These are phyloP conservation scores for Coprinellus micaceus DNA, from an alignment of 768 basidiomycete species.

Conservation along the genomic window DNA sequence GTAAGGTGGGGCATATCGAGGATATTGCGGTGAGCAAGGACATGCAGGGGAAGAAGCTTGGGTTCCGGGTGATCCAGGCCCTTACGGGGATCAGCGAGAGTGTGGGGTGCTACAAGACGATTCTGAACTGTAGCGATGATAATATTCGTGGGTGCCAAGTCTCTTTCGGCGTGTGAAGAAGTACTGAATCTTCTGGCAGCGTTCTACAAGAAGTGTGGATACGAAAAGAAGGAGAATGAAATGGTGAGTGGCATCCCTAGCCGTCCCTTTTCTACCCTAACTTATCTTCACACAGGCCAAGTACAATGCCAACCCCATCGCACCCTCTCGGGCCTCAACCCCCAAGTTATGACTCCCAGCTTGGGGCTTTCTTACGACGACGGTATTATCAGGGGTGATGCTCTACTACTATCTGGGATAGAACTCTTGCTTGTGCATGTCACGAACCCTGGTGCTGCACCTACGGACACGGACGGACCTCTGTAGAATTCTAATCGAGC, in stretches of 20 bases:
- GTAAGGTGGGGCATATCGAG: constrained; percentile 92
- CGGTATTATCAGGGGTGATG: background rate
- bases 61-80: constrained; percentile 81
- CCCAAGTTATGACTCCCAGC: constrained; percentile 1
- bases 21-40: constrained; percentile 91
- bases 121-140: constrained; percentile 86
- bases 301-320: constrained; percentile 7
- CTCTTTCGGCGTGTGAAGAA: constrained; percentile 9
- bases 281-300: constrained; percentile 1
- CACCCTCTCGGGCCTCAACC: background rate
- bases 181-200: constrained; percentile 42
- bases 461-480: no score
- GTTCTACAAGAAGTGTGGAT: constrained; percentile 98
- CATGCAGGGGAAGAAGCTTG: constrained; percentile 91
- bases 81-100: constrained; percentile 80
- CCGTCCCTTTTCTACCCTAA: no score
- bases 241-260: constrained; percentile 56
- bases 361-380: background rate
- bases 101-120: constrained; percentile 91
- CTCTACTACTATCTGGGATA: background rate
- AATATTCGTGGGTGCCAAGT: constrained; percentile 76
- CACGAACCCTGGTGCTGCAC: no score
- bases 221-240: constrained; percentile 83
- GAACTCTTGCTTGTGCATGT: no score
- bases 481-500: no score